Base-by-base conservation (phyloP, 108 stramenopile species). In the Skeletonema costatum region DNA sequence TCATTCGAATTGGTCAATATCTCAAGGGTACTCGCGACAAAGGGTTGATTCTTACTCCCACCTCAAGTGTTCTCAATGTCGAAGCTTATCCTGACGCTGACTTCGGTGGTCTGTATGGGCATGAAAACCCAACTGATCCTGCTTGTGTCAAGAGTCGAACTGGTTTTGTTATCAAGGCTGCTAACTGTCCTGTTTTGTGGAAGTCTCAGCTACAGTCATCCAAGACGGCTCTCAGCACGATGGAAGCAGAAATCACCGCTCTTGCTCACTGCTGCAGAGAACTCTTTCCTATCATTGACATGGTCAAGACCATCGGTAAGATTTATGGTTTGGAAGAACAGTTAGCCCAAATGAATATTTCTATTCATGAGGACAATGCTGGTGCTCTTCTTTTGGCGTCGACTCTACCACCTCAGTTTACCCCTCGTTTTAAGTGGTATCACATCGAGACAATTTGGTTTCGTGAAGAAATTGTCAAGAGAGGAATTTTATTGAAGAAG, bases 231-330 rank as follows among this genome's bases (percentile, higher is more conserved):
- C n/a, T 81, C 5, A 64, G 59, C 3, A 88, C 87, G 0, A 80
- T 84, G 81, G 83, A 86, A 59, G 67, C 85, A 2, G 85, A 88
- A 59, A 87, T 80, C 61, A 82, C 36, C 60, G 89, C 89, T 32
- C 38, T 88, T 4, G 73, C 64, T 64, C 32, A 35, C 39, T 65
- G 73, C 58, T 64, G 64, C 42, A 32, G 51, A 9, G 73, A 74
- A 29, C 39, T 74, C 19, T 66, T 71, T 16, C 84, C 87, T 35
- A 11, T 87, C 16, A 32, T 66, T 0, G 51, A 74, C 42, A 58
- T 80, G 13, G 44, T 85, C 5, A 42, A 38, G 17, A 25, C 81
- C 3, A 2, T 35, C 29, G 13, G 25, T 10, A 25, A 7, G 2
- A 11, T 81, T 17, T 39, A 53, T 3, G 1, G 78, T n/a, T 5